These are phyloP conservation scores for Claviceps purpurea DNA, from an alignment of 2,329 filamentous ascomycete species.

Conservation along the genomic window DNA sequence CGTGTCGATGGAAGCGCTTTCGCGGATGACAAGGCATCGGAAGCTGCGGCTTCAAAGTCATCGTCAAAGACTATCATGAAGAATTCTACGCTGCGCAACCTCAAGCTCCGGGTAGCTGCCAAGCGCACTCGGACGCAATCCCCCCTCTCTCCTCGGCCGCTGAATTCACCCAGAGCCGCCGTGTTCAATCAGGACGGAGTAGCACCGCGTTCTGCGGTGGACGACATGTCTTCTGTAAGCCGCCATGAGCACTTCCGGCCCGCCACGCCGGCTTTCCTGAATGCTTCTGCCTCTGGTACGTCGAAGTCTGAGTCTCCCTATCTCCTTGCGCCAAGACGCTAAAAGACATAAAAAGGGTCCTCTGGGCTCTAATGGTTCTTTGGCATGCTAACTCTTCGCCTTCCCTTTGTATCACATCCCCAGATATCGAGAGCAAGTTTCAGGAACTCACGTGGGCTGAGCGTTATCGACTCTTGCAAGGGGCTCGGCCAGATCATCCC, in stretches of 20 bases:
- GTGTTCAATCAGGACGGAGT: constrained; percentile 25
- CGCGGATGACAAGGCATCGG: neutral
- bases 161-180: constrained; percentile 17
- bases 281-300: constrained; percentile 22
- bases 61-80: constrained; percentile 14
- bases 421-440: constrained; percentile 38
- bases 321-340: neutral
- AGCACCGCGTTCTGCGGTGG: constrained; percentile 13
- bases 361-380: too few relatives aligned
- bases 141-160: constrained; percentile 16
- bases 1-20: constrained; percentile 14
- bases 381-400: neutral
- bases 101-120: constrained; percentile 30
- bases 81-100: constrained; percentile 28
- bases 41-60: constrained; percentile 7
- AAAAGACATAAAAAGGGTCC: neutral
- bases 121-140: constrained; percentile 34
- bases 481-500: constrained; percentile 21
- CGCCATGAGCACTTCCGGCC: constrained; percentile 9
- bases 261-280: constrained; percentile 26
- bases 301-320: too few relatives aligned
- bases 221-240: constrained; percentile 4
- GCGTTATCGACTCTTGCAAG: constrained; percentile 30
- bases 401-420: neutral
- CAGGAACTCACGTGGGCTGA: constrained; percentile 41